Percentiles rank a stretch among this genome's conserved stretches.
phyloP scores from a whole-genome alignment of 2,329 filamentous ascomycete genomes.

The Colletotrichum sansevieriae region DNA sequence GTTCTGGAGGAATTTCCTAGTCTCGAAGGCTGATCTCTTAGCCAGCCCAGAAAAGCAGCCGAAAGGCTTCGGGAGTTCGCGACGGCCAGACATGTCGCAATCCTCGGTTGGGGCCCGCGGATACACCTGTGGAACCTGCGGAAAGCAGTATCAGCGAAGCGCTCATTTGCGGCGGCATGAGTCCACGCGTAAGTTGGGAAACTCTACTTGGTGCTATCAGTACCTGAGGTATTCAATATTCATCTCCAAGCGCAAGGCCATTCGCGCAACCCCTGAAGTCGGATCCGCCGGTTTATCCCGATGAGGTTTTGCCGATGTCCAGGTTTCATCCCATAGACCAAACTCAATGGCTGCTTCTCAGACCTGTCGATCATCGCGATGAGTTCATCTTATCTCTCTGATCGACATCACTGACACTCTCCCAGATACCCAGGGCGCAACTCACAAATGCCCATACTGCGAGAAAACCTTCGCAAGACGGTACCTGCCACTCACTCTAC shows the following conservation, averaged over 20 bases:
- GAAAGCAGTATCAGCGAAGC: constrained; percentile 46
- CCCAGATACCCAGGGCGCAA: constrained; percentile 36
- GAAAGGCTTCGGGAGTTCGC: background rate
- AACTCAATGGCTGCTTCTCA: background rate
- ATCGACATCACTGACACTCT: background rate
- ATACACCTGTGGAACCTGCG: constrained; percentile 43
- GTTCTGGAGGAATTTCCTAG: background rate
- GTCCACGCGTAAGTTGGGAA: constrained; percentile 44
- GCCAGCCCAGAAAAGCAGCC: background rate
- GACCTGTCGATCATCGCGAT: background rate
- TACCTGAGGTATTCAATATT: background rate
- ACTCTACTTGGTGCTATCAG: background rate
- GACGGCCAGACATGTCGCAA: constrained; percentile 18
- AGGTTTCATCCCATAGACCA: background rate
- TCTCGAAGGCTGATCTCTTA: background rate
- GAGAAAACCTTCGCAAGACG: constrained; percentile 43
- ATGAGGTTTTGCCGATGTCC: background rate
- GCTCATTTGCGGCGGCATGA: constrained; percentile 47
- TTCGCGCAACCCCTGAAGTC: background rate
- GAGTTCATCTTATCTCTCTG: constrained; percentile 6
- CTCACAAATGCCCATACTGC: constrained; percentile 43
- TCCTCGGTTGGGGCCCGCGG: constrained; percentile 12
- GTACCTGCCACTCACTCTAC: constrained; percentile 20
- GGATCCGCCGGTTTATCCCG: background rate
- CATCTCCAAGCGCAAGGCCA: background rate